Percentiles rank a stretch among this genome's conserved stretches.
Conservation (phyloP, 192 early-diverging fungal genomes). For the Podila horticola region DNA sequence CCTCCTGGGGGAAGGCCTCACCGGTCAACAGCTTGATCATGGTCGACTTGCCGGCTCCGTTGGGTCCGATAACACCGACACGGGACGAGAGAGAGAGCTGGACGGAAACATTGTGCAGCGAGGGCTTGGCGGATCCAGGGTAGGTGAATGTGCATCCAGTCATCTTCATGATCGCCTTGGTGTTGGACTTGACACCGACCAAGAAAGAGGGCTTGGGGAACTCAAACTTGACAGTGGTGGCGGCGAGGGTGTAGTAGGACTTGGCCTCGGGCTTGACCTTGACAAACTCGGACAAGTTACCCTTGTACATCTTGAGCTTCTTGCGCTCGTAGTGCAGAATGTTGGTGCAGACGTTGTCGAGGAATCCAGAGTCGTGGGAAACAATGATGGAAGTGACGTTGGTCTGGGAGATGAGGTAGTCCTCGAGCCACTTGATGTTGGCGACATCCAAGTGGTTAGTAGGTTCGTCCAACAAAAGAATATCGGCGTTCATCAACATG, state of each 20-base stretch:
- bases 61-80: constrained; percentile 81
- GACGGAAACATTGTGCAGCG: constrained; percentile 68
- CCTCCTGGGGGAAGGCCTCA: constrained; percentile 74
- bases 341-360: constrained; percentile 85
- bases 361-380: constrained; percentile 86
- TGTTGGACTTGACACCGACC: constrained; percentile 77
- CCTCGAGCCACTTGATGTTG: constrained; percentile 67
- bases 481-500: constrained; percentile 88
- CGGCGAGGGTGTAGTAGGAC: constrained; percentile 80
- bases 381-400: constrained; percentile 87
- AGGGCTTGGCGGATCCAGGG: constrained; percentile 71
- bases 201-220: constrained; percentile 83
- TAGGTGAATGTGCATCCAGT: constrained; percentile 73
- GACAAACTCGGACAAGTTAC: constrained; percentile 85
- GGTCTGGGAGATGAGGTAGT: constrained; percentile 78
- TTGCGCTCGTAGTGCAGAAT: constrained; percentile 88
- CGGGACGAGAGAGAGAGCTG: constrained; percentile 78
- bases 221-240: constrained; percentile 69
- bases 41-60: constrained; percentile 60
- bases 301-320: constrained; percentile 81
- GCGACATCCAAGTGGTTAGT: constrained; percentile 87
- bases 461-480: constrained; percentile 87
- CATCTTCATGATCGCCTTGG: constrained; percentile 85
- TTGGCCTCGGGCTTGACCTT: constrained; percentile 79
- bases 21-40: constrained; percentile 79